Percentiles rank a stretch among this genome's conserved stretches.
These are phyloP conservation scores for Gracilariopsis chorda DNA, from an alignment of 23 red algal species.

Conservation along the genomic window DNA sequence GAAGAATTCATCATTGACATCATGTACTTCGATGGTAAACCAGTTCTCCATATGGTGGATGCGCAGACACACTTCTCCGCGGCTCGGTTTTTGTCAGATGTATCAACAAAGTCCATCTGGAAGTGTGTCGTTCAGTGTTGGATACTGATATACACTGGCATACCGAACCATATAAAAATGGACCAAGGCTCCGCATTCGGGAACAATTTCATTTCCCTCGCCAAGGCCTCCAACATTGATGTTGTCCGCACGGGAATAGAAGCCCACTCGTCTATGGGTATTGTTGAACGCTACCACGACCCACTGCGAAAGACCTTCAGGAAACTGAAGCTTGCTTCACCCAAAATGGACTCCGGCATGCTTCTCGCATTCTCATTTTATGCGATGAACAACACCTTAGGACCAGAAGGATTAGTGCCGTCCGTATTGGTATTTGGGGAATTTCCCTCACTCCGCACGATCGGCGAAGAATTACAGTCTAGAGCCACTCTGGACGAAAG, in stretches of 20 bases:
- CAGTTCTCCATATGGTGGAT: not conserved
- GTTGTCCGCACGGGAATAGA: not conserved
- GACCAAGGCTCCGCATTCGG: slow-evolving; percentile 2
- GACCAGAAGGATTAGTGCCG: slow-evolving; percentile 9
- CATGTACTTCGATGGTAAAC: slow-evolving; percentile 16
- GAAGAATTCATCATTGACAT: not conserved
- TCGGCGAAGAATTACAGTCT: not conserved
- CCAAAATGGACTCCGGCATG: not conserved
- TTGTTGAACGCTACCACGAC: slow-evolving; percentile 2
- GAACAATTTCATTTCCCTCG: not conserved
- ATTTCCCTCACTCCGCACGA: not conserved
- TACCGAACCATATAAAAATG: not conserved
- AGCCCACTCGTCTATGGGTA: not conserved
- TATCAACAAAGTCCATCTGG: not conserved
- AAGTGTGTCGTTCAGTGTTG: not conserved
- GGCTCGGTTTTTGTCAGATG: not conserved
- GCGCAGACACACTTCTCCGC: not conserved
- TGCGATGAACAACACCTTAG: not conserved
- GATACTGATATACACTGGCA: not conserved
- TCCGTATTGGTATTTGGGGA: not conserved
- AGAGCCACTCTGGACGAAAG: not conserved
- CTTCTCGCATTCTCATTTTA: not conserved
- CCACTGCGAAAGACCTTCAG: not conserved
- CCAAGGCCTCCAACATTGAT: not conserved
- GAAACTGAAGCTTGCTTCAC: not conserved